A percentile compares a stretch with the other conserved stretches of the same genome.
Evolutionary conservation across 2,329 filamentous ascomycete genomes (phyloP).

Genomic region (Aureobasidium sp.): DNA sequence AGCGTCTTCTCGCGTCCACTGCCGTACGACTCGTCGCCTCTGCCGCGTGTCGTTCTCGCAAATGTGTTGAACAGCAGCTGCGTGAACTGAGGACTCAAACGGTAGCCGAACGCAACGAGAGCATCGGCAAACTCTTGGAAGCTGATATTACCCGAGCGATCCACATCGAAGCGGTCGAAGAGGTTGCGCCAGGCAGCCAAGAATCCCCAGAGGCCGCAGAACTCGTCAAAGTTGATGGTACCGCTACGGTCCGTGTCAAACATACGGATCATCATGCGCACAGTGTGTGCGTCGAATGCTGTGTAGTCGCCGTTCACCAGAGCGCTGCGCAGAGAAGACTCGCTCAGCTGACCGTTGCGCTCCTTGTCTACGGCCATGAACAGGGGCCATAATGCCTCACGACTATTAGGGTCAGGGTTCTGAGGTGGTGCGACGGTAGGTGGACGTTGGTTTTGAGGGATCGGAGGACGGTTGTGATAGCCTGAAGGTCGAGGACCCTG

Average conservation of each 20-base stretch:
- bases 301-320: constrained; percentile 96
- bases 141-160: constrained; percentile 78
- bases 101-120: constrained; percentile 84
- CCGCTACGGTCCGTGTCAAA: constrained; percentile 89
- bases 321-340: constrained; percentile 77
- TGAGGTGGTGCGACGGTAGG: constrained; percentile 42
- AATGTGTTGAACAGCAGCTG: constrained; percentile 80
- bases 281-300: constrained; percentile 85
- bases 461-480: constrained; percentile 56
- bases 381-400: constrained; percentile 66
- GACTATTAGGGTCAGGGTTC: constrained; percentile 51
- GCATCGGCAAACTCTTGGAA: constrained; percentile 83
- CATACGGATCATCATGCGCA: constrained; percentile 99
- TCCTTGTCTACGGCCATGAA: constrained; percentile 89
- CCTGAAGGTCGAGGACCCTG: constrained; percentile 48
- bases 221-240: constrained; percentile 89
- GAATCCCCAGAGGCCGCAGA: constrained; percentile 94
- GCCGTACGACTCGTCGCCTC: constrained; percentile 24
- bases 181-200: constrained; percentile 87
- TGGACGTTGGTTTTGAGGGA: constrained; percentile 36
- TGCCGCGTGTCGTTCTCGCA: constrained; percentile 43
- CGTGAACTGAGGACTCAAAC: constrained; percentile 76
- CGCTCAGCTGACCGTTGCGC: constrained; percentile 72
- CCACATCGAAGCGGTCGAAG: constrained; percentile 90
- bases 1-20: constrained; percentile 29